Evolutionary conservation across 176 grass and related monocot species (phyloP).

Genomic region (Musa schizocarpa): DNA sequence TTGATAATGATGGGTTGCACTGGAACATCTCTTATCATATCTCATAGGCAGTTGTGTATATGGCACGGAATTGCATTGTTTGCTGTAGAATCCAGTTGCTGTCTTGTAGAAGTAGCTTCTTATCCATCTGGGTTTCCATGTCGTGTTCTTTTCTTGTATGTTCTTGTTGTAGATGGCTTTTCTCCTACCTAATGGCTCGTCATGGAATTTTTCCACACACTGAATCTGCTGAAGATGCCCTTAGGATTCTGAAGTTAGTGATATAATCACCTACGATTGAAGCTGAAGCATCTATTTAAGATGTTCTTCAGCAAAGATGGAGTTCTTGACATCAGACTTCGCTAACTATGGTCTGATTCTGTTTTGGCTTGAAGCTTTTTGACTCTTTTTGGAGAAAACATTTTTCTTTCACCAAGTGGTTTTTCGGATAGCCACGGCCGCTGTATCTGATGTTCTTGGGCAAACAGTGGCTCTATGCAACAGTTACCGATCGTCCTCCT

Average conservation of each 20-base stretch:
- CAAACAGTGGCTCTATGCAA: background rate
- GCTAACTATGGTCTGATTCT: too few relatives aligned
- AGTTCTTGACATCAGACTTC: too few relatives aligned
- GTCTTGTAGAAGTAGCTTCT: background rate
- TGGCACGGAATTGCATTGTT: background rate
- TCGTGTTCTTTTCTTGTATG: background rate
- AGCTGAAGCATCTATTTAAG: too few relatives aligned
- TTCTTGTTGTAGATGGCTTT: background rate
- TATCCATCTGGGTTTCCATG: background rate
- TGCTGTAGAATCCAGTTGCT: background rate
- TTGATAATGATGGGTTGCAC: background rate
- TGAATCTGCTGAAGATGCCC: too few relatives aligned
- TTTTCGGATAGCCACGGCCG: background rate
- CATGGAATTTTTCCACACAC: too few relatives aligned
- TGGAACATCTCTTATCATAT: background rate
- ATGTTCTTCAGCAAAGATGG: too few relatives aligned
- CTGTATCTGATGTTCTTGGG: background rate
- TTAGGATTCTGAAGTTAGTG: too few relatives aligned
- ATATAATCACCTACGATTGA: too few relatives aligned
- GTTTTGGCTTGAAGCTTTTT: background rate
- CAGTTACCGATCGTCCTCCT: background rate
- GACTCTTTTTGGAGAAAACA: background rate
- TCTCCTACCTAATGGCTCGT: background rate
- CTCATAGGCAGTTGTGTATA: background rate
- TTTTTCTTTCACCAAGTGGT: background rate